Evolutionary conservation across 257 asterid genomes (phyloP).

Genomic region (Sherardia arvensis): DNA sequence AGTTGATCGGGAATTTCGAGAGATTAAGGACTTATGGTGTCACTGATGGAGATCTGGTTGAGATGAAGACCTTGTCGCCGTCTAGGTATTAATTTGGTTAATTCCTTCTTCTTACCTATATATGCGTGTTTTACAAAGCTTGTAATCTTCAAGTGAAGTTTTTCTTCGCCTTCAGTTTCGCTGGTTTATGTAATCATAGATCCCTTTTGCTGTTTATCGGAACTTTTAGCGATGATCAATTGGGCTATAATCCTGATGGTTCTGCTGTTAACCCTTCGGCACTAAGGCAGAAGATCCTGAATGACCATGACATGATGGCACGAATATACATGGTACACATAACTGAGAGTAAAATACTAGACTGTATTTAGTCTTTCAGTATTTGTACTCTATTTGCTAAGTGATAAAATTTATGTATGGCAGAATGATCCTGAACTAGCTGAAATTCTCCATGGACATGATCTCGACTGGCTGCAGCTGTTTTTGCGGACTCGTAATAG

Average conservation of each 20-base stretch:
- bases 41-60: conserved; percentile 81
- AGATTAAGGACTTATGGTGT: conserved; percentile 64
- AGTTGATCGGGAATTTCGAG: conserved; percentile 65
- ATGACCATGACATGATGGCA: conserved; percentile 72
- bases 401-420: background rate
- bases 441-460: conserved; percentile 77
- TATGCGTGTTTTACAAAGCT: no score
- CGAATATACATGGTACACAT: conserved; percentile 26
- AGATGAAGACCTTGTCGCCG: conserved; percentile 33
- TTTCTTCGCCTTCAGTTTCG: no score
- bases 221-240: conserved; percentile 32
- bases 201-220: conserved; percentile 19
- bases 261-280: conserved; percentile 87
- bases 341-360: no score
- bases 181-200: no score
- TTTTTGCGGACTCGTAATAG: conserved; percentile 61
- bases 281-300: conserved; percentile 73
- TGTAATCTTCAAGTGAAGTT: no score
- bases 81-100: background rate
- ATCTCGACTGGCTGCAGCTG: conserved; percentile 70
- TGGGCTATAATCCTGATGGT: conserved; percentile 79
- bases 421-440: conserved; percentile 95
- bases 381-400: background rate
- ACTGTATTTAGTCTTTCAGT: no score
- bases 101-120: no score